Evolutionary conservation across 2,329 filamentous ascomycete species (phyloP).

Genomic region (Pseudocercospora musae): DNA sequence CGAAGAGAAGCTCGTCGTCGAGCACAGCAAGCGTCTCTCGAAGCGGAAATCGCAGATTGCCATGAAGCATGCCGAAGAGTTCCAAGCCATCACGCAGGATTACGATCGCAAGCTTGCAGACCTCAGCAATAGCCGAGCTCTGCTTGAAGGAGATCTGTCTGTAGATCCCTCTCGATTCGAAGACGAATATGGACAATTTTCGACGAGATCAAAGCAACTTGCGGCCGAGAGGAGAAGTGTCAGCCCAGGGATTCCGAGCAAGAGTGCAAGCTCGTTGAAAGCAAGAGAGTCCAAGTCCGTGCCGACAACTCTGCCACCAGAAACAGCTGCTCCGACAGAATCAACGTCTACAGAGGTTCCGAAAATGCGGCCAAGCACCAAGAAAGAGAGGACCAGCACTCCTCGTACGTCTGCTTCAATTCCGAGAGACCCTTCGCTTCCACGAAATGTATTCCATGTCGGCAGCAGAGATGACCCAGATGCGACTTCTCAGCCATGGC

Average conservation of each 20-base stretch:
- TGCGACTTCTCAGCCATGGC: conserved; percentile 24
- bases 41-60: conserved; percentile 38
- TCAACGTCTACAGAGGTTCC: background rate
- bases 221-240: conserved; percentile 22
- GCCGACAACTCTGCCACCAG: background rate
- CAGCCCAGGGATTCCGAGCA: conserved; percentile 17
- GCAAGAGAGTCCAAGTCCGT: background rate
- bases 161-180: conserved; percentile 35
- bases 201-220: conserved; percentile 26
- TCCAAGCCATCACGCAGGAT: conserved; percentile 34
- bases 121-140: conserved; percentile 30
- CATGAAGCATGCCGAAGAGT: conserved; percentile 35
- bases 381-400: conserved; percentile 19
- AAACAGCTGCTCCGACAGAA: background rate
- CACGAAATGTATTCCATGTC: conserved; percentile 11
- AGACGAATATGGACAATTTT: conserved; percentile 29
- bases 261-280: conserved; percentile 11
- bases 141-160: conserved; percentile 33
- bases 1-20: conserved; percentile 33
- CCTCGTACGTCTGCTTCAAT: conserved; percentile 28
- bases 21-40: conserved; percentile 34
- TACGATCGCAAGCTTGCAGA: conserved; percentile 34
- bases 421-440: conserved; percentile 23
- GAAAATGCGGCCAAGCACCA: background rate
- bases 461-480: conserved; percentile 22